phyloP scores from a whole-genome alignment of 2,329 filamentous ascomycete genomes.

The Fusarium beomiforme region DNA sequence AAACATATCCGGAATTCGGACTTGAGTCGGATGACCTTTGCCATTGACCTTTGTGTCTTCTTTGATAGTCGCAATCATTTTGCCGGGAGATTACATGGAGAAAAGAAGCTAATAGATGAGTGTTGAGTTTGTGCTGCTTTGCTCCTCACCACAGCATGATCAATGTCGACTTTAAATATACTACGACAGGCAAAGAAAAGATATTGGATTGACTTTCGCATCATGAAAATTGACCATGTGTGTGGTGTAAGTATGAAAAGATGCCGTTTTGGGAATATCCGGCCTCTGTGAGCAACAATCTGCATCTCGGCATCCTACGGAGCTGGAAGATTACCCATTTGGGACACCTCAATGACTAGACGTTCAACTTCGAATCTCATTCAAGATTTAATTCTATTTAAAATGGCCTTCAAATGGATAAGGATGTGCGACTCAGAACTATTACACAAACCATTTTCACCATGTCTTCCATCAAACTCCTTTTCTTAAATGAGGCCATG shows the following conservation, averaged over 20 bases:
- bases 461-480: background rate
- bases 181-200: accelerated
- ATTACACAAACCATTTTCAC: background rate
- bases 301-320: background rate
- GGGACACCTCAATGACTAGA: background rate
- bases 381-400: accelerated
- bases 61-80: background rate
- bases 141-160: accelerated
- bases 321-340: background rate
- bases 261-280: background rate
- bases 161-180: background rate
- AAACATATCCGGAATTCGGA: background rate
- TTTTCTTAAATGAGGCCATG: background rate
- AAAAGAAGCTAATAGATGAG: too few relatives aligned
- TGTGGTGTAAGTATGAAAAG: background rate
- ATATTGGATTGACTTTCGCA: accelerated
- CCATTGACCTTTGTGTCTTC: background rate
- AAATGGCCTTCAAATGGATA: background rate
- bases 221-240: accelerated
- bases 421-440: background rate
- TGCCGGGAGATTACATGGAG: background rate
- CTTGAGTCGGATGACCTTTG: background rate
- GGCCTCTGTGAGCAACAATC: background rate
- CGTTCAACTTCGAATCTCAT: background rate
- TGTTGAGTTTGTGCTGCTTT: background rate